Evolutionary conservation across 192 early-diverging fungal genomes (phyloP).

Genomic region (Coemansia furcata): DNA sequence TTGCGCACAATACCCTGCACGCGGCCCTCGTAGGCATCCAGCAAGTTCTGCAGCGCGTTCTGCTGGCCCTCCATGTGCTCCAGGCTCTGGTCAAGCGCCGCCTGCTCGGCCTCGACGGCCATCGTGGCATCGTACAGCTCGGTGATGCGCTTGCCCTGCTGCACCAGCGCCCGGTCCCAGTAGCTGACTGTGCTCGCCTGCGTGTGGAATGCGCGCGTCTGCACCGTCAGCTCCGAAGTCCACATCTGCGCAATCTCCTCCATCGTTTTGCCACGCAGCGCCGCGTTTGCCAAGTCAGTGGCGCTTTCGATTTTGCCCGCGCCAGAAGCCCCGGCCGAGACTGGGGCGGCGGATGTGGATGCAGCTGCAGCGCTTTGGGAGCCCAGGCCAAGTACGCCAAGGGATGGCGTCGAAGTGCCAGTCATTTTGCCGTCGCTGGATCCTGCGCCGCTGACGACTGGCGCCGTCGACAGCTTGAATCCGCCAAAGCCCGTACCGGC

Average conservation of each 20-base stretch:
- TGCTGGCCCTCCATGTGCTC: conserved; percentile 88
- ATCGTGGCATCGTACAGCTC: conserved; percentile 72
- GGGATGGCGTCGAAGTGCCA: conserved; percentile 8
- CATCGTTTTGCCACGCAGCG: conserved; percentile 67
- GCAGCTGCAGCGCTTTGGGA: not conserved
- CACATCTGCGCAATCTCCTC: conserved; percentile 91
- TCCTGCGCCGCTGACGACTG: conserved; percentile 22
- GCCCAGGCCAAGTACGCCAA: not conserved
- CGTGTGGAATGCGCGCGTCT: conserved; percentile 79
- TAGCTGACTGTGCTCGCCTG: conserved; percentile 79
- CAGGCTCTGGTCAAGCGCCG: conserved; percentile 79
- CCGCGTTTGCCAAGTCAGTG: conserved; percentile 28
- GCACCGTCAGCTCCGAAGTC: conserved; percentile 77
- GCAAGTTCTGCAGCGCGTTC: conserved; percentile 68
- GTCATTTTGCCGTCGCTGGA: conserved; percentile 32
- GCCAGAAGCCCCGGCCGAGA: not conserved
- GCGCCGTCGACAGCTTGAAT: conserved; percentile 40
- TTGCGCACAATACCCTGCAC: conserved; percentile 47
- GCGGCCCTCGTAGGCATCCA: conserved; percentile 76
- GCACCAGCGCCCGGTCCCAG: conserved; percentile 85
- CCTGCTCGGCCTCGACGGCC: conserved; percentile 71
- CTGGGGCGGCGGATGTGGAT: not conserved
- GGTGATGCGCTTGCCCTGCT: conserved; percentile 79
- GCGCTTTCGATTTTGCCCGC: conserved; percentile 59
- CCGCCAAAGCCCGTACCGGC: conserved; percentile 43